A percentile compares a stretch with the other conserved stretches of the same genome.
Evolutionary conservation across 2,329 filamentous ascomycete species (phyloP).

Genomic region (Fusarium nematophilum): DNA sequence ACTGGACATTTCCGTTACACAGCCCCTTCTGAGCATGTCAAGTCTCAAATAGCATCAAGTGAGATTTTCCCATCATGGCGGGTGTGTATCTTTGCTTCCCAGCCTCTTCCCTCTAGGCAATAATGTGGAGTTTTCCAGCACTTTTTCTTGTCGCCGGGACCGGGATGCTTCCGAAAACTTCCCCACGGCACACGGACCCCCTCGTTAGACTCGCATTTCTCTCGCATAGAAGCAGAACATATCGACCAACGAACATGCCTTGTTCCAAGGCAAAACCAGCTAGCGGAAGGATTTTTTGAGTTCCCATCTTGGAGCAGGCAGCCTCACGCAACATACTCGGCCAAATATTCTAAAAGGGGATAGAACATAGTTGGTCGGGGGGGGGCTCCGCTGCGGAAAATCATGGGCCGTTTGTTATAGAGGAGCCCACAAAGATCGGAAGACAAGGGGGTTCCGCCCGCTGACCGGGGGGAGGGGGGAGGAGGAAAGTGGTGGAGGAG

Average conservation of each 20-base stretch:
- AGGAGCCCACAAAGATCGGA: too few relatives aligned
- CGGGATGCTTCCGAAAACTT: neutral
- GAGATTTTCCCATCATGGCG: constrained; percentile 4
- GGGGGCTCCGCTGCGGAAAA: neutral
- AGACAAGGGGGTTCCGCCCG: too few relatives aligned
- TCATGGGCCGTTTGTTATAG: neutral
- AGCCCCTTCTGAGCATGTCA: constrained; percentile 17
- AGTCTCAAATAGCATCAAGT: constrained; percentile 8
- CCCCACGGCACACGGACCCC: neutral
- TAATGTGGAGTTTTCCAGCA: constrained; percentile 30
- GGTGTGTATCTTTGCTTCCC: constrained; percentile 7
- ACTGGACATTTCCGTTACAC: constrained; percentile 17
- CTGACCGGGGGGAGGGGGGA: constrained; percentile 23
- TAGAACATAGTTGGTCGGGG: neutral
- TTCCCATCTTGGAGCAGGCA: neutral
- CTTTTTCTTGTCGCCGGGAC: too few relatives aligned
- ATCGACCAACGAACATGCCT: too few relatives aligned
- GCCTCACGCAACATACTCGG: neutral
- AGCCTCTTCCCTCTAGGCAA: constrained; percentile 30
- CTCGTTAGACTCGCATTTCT: too few relatives aligned
- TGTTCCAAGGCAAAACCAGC: too few relatives aligned
- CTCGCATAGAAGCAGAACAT: constrained; percentile 2
- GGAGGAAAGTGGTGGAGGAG: too few relatives aligned
- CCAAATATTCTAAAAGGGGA: neutral
- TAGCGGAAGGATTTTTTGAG: neutral